Percentiles rank a stretch among this genome's conserved stretches.
Conservation (phyloP, 169 alveolate species). For the Plasmodium malariae region DNA sequence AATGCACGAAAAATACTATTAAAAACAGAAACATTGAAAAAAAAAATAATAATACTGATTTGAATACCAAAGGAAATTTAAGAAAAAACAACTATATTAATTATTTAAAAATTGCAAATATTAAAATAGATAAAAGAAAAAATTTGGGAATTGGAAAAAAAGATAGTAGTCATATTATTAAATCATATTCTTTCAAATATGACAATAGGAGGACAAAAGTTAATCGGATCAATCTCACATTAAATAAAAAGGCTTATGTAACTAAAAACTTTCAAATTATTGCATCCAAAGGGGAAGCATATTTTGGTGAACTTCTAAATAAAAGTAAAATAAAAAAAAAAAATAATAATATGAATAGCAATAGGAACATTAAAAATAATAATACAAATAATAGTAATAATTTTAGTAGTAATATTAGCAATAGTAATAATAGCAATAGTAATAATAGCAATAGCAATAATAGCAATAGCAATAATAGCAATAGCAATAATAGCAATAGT, state of each 20-base stretch:
- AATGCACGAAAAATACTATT: too few species aligned
- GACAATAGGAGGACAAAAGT: neutral
- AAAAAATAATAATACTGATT: neutral
- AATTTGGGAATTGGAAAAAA: neutral
- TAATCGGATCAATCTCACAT: neutral
- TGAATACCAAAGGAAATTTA: neutral
- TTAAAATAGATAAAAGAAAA: neutral
- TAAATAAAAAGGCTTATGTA: neutral
- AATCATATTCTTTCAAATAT: neutral
- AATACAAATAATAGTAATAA: neutral
- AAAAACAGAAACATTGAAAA: neutral
- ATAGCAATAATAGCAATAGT: too few species aligned
- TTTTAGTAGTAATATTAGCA: neutral
- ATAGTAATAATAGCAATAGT: neutral
- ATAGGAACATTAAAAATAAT: neutral
- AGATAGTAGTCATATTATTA: neutral
- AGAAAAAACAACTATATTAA: neutral
- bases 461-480: neutral
- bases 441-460: neutral
- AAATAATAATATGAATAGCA: neutral
- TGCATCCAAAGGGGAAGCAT: neutral
- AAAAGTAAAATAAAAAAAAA: slow-evolving; percentile 1
- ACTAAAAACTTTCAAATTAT: neutral
- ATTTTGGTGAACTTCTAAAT: neutral
- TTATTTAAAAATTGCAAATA: neutral